Base-by-base conservation (phyloP, 1,284 basidiomycete genomes). In the Agroathelia rolfsii region DNA sequence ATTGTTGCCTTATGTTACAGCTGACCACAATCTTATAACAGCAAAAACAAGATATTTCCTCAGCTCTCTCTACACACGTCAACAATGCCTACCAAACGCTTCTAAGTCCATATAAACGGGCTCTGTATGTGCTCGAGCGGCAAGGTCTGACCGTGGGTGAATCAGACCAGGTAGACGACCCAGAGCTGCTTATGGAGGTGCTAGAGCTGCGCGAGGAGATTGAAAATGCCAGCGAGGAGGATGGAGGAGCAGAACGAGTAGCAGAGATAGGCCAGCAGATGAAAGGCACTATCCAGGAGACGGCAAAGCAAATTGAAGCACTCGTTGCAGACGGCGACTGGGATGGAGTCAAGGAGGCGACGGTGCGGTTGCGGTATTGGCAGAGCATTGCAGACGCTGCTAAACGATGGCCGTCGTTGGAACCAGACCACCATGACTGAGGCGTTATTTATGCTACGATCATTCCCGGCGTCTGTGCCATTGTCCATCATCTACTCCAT, bases 201-300 rank as follows among this genome's bases (percentile, higher is more conserved):
- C 78, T 95, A 70, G 80, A 88, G 44, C 69, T 67, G n/a, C 59
- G 86, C 28, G 89, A 94, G 56, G 65, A 66, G 25, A 66, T 96
- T 16, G 87, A 90, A 39, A 71, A 73, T 21, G 76, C 85, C 1
- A 40, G 51, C 9, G 53, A 53, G 2, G 59, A 62, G 9, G 62
- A 72, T 17, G n/a, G n/a, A n/a, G n/a, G n/a, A n/a, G 58, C 66
- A 8, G 46, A 39, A 1, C 52, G 49, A 14, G 66, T 88, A 2
- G 61, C 67, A 11, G 40, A 41, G 5, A 58, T 93, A 18, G 53
- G 66, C 17, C 55, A 62, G 3, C 56, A 59, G 10, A 90, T 13
- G 22, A 26, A 49, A 89, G 84, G 51, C 11, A 69, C 71, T 47
- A 70, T 81, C 7, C 44, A 61, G 24, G 51, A 54, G 4, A 64